These are phyloP conservation scores for Dipteronia dyeriana DNA, from an alignment of 345 rosid genomes.

Conservation along the genomic window DNA sequence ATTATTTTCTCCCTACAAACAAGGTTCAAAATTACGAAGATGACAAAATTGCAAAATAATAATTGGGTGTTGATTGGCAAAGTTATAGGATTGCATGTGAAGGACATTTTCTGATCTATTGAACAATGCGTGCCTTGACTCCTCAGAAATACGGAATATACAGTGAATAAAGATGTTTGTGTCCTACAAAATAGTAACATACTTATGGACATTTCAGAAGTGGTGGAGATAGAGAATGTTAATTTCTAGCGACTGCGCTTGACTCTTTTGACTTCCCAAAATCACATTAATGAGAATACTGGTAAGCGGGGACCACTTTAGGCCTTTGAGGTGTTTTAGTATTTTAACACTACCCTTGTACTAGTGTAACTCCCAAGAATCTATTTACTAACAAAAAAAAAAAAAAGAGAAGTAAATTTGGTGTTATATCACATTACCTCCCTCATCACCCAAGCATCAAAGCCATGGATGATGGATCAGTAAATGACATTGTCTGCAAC, in stretches of 20 bases:
- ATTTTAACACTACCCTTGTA: too few relatives aligned
- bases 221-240: not conserved
- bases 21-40: not conserved
- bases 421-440: constrained; percentile 11
- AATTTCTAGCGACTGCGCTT: not conserved
- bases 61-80: not conserved
- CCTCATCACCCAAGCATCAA: constrained; percentile 7
- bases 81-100: not conserved
- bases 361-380: too few relatives aligned
- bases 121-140: constrained; percentile 10
- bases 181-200: constrained; percentile 9
- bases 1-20: not conserved
- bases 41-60: not conserved
- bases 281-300: not conserved
- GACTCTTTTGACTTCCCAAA: constrained; percentile 13
- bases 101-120: not conserved
- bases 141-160: not conserved
- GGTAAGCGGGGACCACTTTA: constrained; percentile 3
- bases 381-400: not conserved
- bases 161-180: constrained; percentile 9
- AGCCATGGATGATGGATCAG: not conserved
- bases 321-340: not conserved
- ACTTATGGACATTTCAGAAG: not conserved
- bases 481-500: not conserved
- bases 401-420: not conserved